phyloP scores from a whole-genome alignment of 1,284 basidiomycete genomes.

The Taiwanofungus camphoratus region DNA sequence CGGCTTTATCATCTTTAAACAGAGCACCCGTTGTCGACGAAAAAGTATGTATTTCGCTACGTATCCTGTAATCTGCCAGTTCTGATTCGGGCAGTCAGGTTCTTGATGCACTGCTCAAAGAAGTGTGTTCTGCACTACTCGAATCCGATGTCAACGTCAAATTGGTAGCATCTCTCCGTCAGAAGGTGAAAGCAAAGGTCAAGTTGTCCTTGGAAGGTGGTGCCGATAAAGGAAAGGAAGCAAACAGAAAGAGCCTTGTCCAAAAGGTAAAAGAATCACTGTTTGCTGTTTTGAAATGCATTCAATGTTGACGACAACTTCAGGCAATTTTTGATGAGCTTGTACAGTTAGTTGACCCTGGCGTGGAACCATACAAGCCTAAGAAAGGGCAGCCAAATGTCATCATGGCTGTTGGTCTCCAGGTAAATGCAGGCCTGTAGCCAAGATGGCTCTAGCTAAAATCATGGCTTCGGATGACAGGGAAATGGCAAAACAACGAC shows the following conservation, averaged over 20 bases:
- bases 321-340: slow-evolving; percentile 97
- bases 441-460: not conserved
- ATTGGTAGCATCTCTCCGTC: slow-evolving; percentile 82
- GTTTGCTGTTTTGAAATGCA: not conserved
- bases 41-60: slow-evolving; percentile 45
- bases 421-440: slow-evolving; percentile 41
- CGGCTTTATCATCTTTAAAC: slow-evolving; percentile 88
- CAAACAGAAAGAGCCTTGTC: slow-evolving; percentile 79
- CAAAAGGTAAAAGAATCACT: slow-evolving; percentile 66
- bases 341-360: slow-evolving; percentile 91
- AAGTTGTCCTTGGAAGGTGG: slow-evolving; percentile 69
- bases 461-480: slow-evolving; percentile 31
- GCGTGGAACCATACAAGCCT: slow-evolving; percentile 92
- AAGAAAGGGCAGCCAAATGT: slow-evolving; percentile 94
- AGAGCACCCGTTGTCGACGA: slow-evolving; percentile 85
- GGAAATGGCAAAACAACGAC: slow-evolving; percentile 99
- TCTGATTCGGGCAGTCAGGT: slow-evolving; percentile 46
- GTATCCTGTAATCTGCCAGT: slow-evolving; percentile 12
- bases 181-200: slow-evolving; percentile 87
- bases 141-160: slow-evolving; percentile 99
- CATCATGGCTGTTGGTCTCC: slow-evolving; percentile 96
- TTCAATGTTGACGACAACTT: slow-evolving; percentile 8
- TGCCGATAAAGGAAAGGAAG: slow-evolving; percentile 74
- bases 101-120: slow-evolving; percentile 91
- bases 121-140: slow-evolving; percentile 90